A percentile compares a stretch with the other conserved stretches of the same genome.
Evolutionary conservation across 371 early-diverging fungal genomes (phyloP).

Genomic region (Mucor plumbeus): DNA sequence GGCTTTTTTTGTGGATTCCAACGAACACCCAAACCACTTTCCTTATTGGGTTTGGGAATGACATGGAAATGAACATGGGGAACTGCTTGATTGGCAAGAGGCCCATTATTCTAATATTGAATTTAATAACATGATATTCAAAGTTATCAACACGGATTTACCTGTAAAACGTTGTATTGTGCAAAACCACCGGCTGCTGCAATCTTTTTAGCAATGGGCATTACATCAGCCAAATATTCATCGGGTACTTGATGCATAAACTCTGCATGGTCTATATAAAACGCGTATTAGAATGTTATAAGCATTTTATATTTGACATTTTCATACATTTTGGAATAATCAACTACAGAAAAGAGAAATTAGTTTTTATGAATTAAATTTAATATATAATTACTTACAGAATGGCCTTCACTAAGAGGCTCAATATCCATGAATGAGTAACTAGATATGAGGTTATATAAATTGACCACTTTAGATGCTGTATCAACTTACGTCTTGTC

Average conservation of each 20-base stretch:
- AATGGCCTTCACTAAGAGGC: slow-evolving; percentile 82
- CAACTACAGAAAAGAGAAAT: slow-evolving; percentile 48
- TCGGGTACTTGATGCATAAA: slow-evolving; percentile 90
- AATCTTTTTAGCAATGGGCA: slow-evolving; percentile 89
- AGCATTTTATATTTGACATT: neutral
- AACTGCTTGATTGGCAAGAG: slow-evolving; percentile 78
- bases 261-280: slow-evolving; percentile 82
- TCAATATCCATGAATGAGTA: slow-evolving; percentile 79
- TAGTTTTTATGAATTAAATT: too few relatives aligned
- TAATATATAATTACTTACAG: slow-evolving; percentile 59
- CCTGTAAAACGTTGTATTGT: slow-evolving; percentile 94
- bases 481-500: slow-evolving; percentile 62
- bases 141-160: slow-evolving; percentile 16
- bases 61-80: slow-evolving; percentile 93
- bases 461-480: neutral
- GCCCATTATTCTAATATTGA: slow-evolving; percentile 77
- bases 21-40: slow-evolving; percentile 73
- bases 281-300: neutral
- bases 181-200: slow-evolving; percentile 65
- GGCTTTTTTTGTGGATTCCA: slow-evolving; percentile 60
- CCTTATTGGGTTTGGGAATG: slow-evolving; percentile 78
- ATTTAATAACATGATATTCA: neutral
- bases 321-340: slow-evolving; percentile 83
- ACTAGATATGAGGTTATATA: slow-evolving; percentile 28
- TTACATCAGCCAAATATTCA: slow-evolving; percentile 78